phyloP scores from a whole-genome alignment of 2,329 filamentous ascomycete species.

The Pestalotiopsis fici region DNA sequence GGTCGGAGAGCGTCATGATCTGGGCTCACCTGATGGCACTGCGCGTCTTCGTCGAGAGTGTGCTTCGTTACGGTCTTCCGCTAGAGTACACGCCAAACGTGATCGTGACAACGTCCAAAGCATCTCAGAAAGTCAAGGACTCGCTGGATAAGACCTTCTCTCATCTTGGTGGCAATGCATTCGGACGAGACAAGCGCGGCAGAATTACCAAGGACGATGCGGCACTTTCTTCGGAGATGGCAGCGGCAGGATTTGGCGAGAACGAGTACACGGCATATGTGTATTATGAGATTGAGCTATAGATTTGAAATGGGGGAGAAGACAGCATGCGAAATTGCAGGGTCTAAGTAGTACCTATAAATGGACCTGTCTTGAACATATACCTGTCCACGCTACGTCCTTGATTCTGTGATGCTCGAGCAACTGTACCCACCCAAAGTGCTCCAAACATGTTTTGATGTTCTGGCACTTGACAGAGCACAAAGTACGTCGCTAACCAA shows the following conservation, averaged over 20 bases:
- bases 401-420: fast-evolving
- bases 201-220: constrained; percentile 89
- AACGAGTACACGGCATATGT: constrained; percentile 94
- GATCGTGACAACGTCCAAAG: constrained; percentile 72
- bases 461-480: neutral
- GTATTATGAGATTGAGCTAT: constrained; percentile 91
- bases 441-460: too few species aligned
- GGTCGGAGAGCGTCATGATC: constrained; percentile 94
- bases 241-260: constrained; percentile 70
- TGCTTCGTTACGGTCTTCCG: constrained; percentile 92
- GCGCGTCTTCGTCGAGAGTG: constrained; percentile 95
- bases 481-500: too few species aligned
- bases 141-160: constrained; percentile 83
- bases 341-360: neutral
- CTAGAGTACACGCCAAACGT: constrained; percentile 70
- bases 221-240: constrained; percentile 77
- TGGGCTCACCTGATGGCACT: constrained; percentile 92
- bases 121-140: constrained; percentile 75
- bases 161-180: constrained; percentile 92
- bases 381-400: neutral
- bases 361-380: neutral
- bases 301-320: constrained; percentile 11
- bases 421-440: too few species aligned
- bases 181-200: constrained; percentile 91
- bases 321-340: neutral